These are phyloP conservation scores for Pythium periplocum DNA, from an alignment of 352 stramenopile species.

Conservation along the genomic window DNA sequence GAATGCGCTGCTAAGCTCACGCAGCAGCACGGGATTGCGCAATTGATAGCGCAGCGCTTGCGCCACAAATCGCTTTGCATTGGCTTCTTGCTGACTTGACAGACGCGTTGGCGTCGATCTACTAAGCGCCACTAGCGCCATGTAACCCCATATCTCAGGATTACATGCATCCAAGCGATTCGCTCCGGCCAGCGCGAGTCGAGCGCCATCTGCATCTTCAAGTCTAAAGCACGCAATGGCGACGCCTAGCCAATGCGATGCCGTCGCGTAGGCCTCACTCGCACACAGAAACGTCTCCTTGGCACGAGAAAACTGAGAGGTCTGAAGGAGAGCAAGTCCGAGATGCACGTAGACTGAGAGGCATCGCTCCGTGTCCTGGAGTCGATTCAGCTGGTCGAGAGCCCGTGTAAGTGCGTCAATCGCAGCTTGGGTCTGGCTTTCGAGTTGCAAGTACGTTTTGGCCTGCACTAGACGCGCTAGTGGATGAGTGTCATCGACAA, in stretches of 20 bases:
- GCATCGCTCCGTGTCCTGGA: constrained; percentile 21
- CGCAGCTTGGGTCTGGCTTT: constrained; percentile 31
- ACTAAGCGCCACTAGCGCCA: constrained; percentile 51
- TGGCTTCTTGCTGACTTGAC: constrained; percentile 31
- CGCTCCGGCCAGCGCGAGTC: constrained; percentile 63
- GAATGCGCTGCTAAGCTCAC: constrained; percentile 79
- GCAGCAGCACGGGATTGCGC: constrained; percentile 53
- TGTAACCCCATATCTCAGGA: constrained; percentile 72
- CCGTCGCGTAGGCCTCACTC: constrained; percentile 56
- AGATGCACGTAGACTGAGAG: constrained; percentile 51
- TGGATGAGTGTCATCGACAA: constrained; percentile 48
- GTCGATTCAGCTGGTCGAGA: constrained; percentile 24
- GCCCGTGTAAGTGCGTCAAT: constrained; percentile 52
- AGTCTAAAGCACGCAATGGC: constrained; percentile 64
- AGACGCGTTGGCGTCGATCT: constrained; percentile 8
- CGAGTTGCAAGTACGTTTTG: constrained; percentile 33
- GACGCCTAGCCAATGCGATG: constrained; percentile 75
- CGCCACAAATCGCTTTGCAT: constrained; percentile 39
- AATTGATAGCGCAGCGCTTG: constrained; percentile 61
- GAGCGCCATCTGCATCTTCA: constrained; percentile 49
- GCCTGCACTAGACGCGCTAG: constrained; percentile 55
- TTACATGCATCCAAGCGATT: constrained; percentile 67
- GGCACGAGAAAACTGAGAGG: constrained; percentile 48
- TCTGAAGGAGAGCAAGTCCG: constrained; percentile 56
- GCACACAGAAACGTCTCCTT: constrained; percentile 50